Evolutionary conservation across 2,329 filamentous ascomycete genomes (phyloP).

Genomic region (Curvularia sp.): DNA sequence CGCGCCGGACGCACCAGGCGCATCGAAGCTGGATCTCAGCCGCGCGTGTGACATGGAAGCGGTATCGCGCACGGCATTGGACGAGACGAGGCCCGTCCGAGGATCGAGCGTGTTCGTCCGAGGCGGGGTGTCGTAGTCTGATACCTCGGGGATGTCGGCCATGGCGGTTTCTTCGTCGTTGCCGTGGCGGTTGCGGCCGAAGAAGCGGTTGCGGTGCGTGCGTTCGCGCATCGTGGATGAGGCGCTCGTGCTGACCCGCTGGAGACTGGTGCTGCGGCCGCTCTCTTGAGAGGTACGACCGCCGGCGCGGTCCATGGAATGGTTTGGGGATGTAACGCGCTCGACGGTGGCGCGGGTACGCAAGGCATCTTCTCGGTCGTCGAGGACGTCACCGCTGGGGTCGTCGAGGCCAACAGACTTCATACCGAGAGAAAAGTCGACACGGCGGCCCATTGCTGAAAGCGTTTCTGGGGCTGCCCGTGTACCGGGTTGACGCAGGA

Average conservation of each 20-base stretch:
- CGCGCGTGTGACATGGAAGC: slow-evolving; percentile 21
- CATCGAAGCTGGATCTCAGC: slow-evolving; percentile 7
- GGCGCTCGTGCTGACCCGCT: slow-evolving; percentile 48
- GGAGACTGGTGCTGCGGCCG: slow-evolving; percentile 43
- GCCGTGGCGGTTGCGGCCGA: slow-evolving; percentile 56
- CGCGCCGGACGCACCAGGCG: slow-evolving; percentile 34
- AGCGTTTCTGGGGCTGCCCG: slow-evolving; percentile 64
- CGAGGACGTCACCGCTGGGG: slow-evolving; percentile 70
- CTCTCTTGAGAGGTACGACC: slow-evolving; percentile 43
- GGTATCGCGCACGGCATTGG: slow-evolving; percentile 40
- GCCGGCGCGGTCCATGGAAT: slow-evolving; percentile 31
- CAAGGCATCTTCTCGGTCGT: slow-evolving; percentile 56
- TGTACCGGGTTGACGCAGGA: slow-evolving; percentile 61
- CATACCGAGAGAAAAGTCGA: slow-evolving; percentile 76
- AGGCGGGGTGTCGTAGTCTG: slow-evolving; percentile 24
- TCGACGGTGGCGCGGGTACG: slow-evolving; percentile 50
- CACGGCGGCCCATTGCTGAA: slow-evolving; percentile 65
- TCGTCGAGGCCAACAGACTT: slow-evolving; percentile 64
- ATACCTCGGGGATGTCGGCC: slow-evolving; percentile 55
- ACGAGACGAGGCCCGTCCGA: slow-evolving; percentile 44
- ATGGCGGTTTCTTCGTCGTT: slow-evolving; percentile 56
- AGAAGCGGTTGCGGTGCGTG: slow-evolving; percentile 68
- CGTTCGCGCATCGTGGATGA: slow-evolving; percentile 43
- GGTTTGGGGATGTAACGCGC: slow-evolving; percentile 51
- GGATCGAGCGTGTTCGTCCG: slow-evolving; percentile 46